These are phyloP conservation scores for Pythium brassicae DNA, from an alignment of 352 stramenopile genomes.

Conservation along the genomic window DNA sequence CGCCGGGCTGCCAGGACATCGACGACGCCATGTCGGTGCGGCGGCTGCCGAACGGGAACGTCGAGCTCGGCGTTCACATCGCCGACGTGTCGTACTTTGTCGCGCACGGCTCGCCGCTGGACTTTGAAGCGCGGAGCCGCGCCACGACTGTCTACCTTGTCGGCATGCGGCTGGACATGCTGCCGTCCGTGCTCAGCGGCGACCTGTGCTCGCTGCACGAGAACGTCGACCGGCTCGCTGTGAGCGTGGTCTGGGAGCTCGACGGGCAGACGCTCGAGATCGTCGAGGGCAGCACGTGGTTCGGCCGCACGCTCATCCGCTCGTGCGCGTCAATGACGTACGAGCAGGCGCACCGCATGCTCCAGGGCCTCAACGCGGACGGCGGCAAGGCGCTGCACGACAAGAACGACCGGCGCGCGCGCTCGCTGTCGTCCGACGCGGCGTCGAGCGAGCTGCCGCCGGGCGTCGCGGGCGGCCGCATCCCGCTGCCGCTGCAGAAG, in stretches of 20 bases:
- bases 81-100: slow-evolving; percentile 99
- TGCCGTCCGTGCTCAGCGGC: slow-evolving; percentile 84
- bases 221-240: slow-evolving; percentile 82
- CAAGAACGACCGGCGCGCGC: slow-evolving; percentile 7
- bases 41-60: slow-evolving; percentile 66
- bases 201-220: slow-evolving; percentile 92
- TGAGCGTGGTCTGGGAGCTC: slow-evolving; percentile 91
- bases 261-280: slow-evolving; percentile 63
- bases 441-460: slow-evolving; percentile 7
- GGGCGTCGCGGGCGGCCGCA: slow-evolving; percentile 66
- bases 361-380: slow-evolving; percentile 63
- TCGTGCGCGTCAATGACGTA: slow-evolving; percentile 90
- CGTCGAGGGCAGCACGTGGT: slow-evolving; percentile 59
- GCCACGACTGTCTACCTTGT: slow-evolving; percentile 98
- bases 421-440: slow-evolving; percentile 6
- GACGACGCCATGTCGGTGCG: slow-evolving; percentile 89
- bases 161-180: slow-evolving; percentile 91
- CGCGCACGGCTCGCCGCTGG: slow-evolving; percentile 91
- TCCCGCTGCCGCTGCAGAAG: slow-evolving; percentile 46
- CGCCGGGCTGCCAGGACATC: slow-evolving; percentile 87
- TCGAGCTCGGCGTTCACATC: slow-evolving; percentile 98
- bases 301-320: slow-evolving; percentile 95
- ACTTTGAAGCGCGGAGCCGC: slow-evolving; percentile 90
- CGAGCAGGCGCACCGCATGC: slow-evolving; percentile 72
- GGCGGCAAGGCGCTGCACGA: slow-evolving; percentile 27